Conservation (phyloP, 2,329 filamentous ascomycete species). For the Ophiocordyceps camponoti-rufipedis region DNA sequence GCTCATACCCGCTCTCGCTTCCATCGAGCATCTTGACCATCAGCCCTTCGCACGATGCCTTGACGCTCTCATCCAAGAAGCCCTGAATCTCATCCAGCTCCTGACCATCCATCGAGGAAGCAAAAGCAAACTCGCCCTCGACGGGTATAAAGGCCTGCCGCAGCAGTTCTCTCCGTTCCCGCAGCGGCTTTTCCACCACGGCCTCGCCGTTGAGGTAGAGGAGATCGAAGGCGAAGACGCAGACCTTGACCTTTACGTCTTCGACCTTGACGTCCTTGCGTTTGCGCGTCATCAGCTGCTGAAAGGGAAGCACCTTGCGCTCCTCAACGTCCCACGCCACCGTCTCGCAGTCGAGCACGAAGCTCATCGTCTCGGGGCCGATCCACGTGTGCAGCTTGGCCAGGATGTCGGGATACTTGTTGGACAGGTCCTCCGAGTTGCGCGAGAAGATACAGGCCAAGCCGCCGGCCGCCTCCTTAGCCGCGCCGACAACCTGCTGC, state of each 20-base stretch:
- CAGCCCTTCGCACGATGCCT: constrained; percentile 86
- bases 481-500: constrained; percentile 43
- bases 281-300: constrained; percentile 95
- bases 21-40: constrained; percentile 99
- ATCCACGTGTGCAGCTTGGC: constrained; percentile 79
- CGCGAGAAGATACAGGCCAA: constrained; percentile 89
- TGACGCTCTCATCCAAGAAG: constrained; percentile 86
- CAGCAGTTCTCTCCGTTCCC: constrained; percentile 65
- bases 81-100: constrained; percentile 87
- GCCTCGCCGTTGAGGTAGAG: constrained; percentile 85
- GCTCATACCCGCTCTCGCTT: constrained; percentile 82
- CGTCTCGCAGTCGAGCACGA: constrained; percentile 96
- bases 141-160: constrained; percentile 53
- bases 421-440: constrained; percentile 91
- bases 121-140: constrained; percentile 84
- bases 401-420: constrained; percentile 94
- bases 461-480: constrained; percentile 50
- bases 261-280: constrained; percentile 92
- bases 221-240: constrained; percentile 90
- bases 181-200: constrained; percentile 70
- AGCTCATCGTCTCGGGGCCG: constrained; percentile 76
- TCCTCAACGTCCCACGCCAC: constrained; percentile 90
- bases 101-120: constrained; percentile 69
- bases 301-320: constrained; percentile 93
- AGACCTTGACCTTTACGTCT: constrained; percentile 92